Conservation (phyloP, 768 basidiomycete genomes). For the Tricholoma saponaceum region DNA sequence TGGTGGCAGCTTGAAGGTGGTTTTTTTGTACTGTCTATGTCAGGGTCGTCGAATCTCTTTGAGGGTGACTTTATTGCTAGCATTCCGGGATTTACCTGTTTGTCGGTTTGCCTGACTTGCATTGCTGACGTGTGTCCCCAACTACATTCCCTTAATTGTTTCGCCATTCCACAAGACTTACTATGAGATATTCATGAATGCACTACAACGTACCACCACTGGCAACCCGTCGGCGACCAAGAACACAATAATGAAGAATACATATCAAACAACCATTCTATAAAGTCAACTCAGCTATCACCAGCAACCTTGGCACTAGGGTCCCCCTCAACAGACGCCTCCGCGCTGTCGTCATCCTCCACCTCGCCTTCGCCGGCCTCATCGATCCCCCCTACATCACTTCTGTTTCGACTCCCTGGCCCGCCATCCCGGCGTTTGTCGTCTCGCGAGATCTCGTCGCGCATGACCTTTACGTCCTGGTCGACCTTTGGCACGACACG, state of each 20-base stretch:
- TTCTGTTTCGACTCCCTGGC: constrained; percentile 20
- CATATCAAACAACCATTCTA: not conserved
- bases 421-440: constrained; percentile 47
- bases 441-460: constrained; percentile 69
- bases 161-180: not conserved
- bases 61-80: no score
- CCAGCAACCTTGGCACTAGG: constrained; percentile 32
- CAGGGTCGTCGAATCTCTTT: no score
- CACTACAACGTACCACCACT: not conserved
- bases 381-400: constrained; percentile 13
- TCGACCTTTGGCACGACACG: constrained; percentile 84
- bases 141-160: not conserved
- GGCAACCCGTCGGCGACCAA: not conserved
- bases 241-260: not conserved
- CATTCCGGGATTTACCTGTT: no score
- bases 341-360: constrained; percentile 28
- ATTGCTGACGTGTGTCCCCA: not conserved
- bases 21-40: no score
- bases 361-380: constrained; percentile 25
- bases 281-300: not conserved
- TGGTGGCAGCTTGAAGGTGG: no score
- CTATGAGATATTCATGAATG: not conserved
- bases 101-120: not conserved
- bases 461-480: constrained; percentile 77
- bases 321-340: constrained; percentile 15